Evolutionary conservation across 2,329 filamentous ascomycete species (phyloP).

Genomic region (Colletotrichum tabaci): DNA sequence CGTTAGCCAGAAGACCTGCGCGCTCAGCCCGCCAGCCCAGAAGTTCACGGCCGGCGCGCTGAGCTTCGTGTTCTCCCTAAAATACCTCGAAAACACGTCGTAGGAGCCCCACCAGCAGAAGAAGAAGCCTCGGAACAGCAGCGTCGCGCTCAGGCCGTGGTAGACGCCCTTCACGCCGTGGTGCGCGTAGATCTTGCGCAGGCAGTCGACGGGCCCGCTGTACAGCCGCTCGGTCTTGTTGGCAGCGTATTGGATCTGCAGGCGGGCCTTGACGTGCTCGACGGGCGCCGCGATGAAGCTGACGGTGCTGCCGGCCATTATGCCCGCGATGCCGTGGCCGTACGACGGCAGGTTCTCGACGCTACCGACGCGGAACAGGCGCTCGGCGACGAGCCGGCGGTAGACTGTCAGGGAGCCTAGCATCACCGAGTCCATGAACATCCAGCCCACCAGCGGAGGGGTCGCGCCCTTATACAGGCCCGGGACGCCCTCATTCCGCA

Average conservation of each 20-base stretch:
- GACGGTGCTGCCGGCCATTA: conserved; percentile 90
- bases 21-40: conserved; percentile 94
- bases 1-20: conserved; percentile 95
- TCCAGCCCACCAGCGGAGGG: conserved; percentile 95
- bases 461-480: conserved; percentile 96
- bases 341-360: conserved; percentile 73
- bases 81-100: conserved; percentile 81
- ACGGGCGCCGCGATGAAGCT: conserved; percentile 94
- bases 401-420: conserved; percentile 93
- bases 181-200: conserved; percentile 75
- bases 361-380: conserved; percentile 74
- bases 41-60: conserved; percentile 91
- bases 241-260: conserved; percentile 94
- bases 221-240: conserved; percentile 85
- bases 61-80: conserved; percentile 78
- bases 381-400: conserved; percentile 84
- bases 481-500: conserved; percentile 86
- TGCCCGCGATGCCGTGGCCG: conserved; percentile 90
- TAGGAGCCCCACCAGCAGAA: conserved; percentile 99
- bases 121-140: conserved; percentile 93
- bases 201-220: conserved; percentile 88
- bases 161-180: conserved; percentile 89
- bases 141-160: conserved; percentile 86
- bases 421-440: conserved; percentile 95
- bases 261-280: conserved; percentile 93